Evolutionary conservation across 2,329 filamentous ascomycete species (phyloP).

Genomic region (Cytospora chrysosperma): DNA sequence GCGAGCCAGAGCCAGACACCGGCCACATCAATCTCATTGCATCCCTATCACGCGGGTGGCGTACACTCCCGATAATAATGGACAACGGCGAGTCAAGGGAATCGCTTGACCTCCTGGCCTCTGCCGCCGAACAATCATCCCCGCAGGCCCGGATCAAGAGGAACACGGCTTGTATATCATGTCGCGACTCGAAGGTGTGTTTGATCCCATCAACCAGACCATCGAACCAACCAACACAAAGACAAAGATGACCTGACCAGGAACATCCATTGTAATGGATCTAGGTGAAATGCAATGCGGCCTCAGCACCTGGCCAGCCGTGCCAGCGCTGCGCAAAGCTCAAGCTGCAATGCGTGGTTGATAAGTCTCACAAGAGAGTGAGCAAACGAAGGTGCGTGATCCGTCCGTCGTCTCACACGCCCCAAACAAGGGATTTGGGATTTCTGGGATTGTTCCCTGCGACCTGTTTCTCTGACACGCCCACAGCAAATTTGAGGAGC

Average conservation of each 20-base stretch:
- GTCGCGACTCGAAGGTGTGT: constrained; percentile 17
- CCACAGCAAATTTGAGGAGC: constrained; percentile 52
- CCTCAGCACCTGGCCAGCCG: constrained; percentile 38
- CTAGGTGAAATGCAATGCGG: constrained; percentile 47
- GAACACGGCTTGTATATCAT: constrained; percentile 25
- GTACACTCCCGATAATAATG: constrained; percentile 2
- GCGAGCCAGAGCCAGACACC: not conserved
- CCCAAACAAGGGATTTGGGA: too few species aligned
- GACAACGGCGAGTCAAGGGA: constrained; percentile 21
- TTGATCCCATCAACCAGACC: not conserved
- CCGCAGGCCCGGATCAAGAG: constrained; percentile 23
- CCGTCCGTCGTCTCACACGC: too few species aligned
- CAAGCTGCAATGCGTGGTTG: constrained; percentile 43
- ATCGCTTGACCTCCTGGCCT: constrained; percentile 24
- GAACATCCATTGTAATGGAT: not conserved
- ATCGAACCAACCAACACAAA: not conserved
- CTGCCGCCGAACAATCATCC: constrained; percentile 24
- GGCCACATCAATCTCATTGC: constrained; percentile 5
- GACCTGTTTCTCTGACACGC: too few species aligned
- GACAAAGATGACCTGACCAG: not conserved
- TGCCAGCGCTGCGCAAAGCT: constrained; percentile 48
- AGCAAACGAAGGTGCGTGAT: constrained; percentile 44
- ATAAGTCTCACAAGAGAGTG: constrained; percentile 47
- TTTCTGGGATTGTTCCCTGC: too few species aligned
- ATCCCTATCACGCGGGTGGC: not conserved